Evolutionary conservation across 257 asterid species (phyloP).

Genomic region (Linaria vulgaris): DNA sequence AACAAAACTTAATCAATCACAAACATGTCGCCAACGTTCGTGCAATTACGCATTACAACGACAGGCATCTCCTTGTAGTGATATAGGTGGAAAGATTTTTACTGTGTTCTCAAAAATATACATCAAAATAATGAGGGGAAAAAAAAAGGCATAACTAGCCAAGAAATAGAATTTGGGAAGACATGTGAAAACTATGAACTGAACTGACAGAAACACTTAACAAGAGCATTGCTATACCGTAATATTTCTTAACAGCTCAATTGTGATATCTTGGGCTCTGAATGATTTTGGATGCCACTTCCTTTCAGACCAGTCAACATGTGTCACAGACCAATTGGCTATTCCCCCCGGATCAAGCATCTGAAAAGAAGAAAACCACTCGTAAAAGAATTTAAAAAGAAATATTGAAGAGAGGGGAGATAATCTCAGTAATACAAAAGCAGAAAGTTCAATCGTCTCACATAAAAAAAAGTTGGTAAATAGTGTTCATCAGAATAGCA

Average conservation of each 20-base stretch:
- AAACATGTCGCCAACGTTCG: neutral
- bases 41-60: no score
- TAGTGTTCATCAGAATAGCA: slow-evolving; percentile 98
- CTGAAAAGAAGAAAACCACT: slow-evolving; percentile 36
- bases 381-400: neutral
- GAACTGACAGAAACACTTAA: no score
- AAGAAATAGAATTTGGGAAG: no score
- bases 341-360: slow-evolving; percentile 82
- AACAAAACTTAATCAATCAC: neutral
- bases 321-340: slow-evolving; percentile 86
- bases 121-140: no score
- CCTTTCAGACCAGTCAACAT: slow-evolving; percentile 89
- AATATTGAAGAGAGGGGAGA: neutral
- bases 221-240: slow-evolving; percentile 48
- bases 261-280: slow-evolving; percentile 57
- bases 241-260: slow-evolving; percentile 64
- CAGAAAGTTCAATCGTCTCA: slow-evolving; percentile 37
- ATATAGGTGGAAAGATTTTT: no score
- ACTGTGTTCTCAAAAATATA: no score
- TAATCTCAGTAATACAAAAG: slow-evolving; percentile 9
- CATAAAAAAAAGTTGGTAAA: slow-evolving; percentile 83
- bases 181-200: no score
- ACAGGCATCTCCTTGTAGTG: no score
- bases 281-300: slow-evolving; percentile 94
- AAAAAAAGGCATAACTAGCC: no score